phyloP scores from a whole-genome alignment of 2,329 filamentous ascomycete species.

The Zasmidium cellare region DNA sequence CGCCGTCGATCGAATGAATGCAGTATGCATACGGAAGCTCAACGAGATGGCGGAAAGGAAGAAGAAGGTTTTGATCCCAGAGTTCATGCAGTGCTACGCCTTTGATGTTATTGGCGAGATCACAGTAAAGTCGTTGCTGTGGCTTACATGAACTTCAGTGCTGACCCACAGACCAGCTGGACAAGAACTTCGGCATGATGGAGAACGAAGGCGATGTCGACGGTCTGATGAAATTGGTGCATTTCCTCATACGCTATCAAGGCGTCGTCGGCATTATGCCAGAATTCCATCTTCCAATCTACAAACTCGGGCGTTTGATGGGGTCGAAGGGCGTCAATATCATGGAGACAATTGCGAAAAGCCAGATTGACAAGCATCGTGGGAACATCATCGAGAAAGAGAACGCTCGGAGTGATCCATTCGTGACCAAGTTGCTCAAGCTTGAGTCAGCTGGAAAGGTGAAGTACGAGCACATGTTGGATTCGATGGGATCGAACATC shows the following conservation, averaged over 20 bases:
- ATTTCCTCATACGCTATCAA: conserved; percentile 34
- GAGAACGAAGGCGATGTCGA: conserved; percentile 30
- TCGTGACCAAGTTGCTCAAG: conserved; percentile 38
- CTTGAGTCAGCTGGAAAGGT: conserved; percentile 36
- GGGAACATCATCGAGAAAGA: conserved; percentile 36
- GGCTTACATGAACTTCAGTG: not conserved
- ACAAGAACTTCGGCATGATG: conserved; percentile 40
- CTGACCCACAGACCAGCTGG: conserved; percentile 17
- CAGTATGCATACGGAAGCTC: not conserved
- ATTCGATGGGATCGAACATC: conserved; percentile 34
- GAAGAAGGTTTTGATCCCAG: conserved; percentile 26
- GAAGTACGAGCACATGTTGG: conserved; percentile 30
- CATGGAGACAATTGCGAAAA: conserved; percentile 17
- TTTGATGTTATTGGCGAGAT: conserved; percentile 46
- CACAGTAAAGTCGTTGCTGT: conserved; percentile 22
- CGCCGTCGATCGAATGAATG: conserved; percentile 2
- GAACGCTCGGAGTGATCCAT: conserved; percentile 16
- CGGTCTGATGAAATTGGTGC: conserved; percentile 38
- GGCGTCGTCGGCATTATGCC: conserved; percentile 43
- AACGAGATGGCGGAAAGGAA: not conserved
- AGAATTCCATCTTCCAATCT: conserved; percentile 35
- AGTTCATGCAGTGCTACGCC: conserved; percentile 43
- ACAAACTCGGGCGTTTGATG: conserved; percentile 27
- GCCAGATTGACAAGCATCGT: conserved; percentile 37
- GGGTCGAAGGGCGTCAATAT: not conserved